A percentile compares a stretch with the other conserved stretches of the same genome.
Evolutionary conservation across 176 grass and related monocot genomes (phyloP).

Genomic region (Chrysopogon serrulatus): DNA sequence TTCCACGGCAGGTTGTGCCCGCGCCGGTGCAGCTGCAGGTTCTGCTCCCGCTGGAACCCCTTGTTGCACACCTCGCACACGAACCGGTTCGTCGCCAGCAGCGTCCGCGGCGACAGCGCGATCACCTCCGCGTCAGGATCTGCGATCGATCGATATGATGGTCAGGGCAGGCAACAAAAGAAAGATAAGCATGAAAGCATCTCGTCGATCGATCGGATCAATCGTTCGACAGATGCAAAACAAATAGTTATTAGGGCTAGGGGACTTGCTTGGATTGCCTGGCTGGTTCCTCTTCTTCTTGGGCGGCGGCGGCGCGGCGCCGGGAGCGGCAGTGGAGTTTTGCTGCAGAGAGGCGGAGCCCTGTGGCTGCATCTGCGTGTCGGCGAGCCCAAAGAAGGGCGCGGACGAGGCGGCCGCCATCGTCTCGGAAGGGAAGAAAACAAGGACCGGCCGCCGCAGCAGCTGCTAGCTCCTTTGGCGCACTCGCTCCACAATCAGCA

Average conservation of each 20-base stretch:
- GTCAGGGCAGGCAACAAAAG: not conserved
- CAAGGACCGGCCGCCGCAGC: not conserved
- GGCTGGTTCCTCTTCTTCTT: constrained; percentile 98
- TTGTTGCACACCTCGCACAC: constrained; percentile 97
- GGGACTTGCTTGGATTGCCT: constrained; percentile 82
- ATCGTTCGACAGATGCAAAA: not conserved
- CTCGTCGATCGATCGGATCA: not conserved
- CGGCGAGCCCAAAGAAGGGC: constrained; percentile 68
- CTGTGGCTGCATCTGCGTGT: constrained; percentile 47
- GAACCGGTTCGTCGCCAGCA: constrained; percentile 94
- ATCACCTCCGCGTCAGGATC: constrained; percentile 97
- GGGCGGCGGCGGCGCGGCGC: constrained; percentile 32
- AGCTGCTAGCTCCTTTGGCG: not conserved
- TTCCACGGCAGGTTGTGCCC: constrained; percentile 99
- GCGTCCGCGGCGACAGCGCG: constrained; percentile 78
- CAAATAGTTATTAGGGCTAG: no score
- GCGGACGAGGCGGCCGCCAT: constrained; percentile 64
- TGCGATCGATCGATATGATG: constrained; percentile 18
- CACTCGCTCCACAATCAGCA: not conserved
- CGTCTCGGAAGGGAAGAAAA: constrained; percentile 35
- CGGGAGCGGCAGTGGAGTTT: constrained; percentile 4
- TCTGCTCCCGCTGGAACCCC: constrained; percentile 98
- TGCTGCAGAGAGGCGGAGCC: not conserved
- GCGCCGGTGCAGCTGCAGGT: constrained; percentile 96
- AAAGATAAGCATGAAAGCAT: not conserved